Evolutionary conservation across 2,329 filamentous ascomycete genomes (phyloP).

Genomic region (Fusarium lyarnte): DNA sequence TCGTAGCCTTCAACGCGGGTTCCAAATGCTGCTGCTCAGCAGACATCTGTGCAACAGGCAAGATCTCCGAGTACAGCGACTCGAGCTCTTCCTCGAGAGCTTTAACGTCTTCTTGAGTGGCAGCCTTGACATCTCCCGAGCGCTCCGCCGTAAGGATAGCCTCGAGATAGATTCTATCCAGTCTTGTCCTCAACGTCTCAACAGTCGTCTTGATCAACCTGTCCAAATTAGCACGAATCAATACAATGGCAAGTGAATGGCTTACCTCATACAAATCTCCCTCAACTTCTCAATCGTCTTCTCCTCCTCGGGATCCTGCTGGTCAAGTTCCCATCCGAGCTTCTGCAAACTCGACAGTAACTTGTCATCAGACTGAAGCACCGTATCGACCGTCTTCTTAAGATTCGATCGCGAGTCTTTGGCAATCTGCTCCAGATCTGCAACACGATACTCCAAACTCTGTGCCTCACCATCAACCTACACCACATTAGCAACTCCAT

Average conservation of each 20-base stretch:
- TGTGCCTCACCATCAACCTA: slow-evolving; percentile 61
- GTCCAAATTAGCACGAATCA: slow-evolving; percentile 1
- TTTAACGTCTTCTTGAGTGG: slow-evolving; percentile 54
- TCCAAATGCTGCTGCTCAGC: slow-evolving; percentile 73
- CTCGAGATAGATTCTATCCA: slow-evolving; percentile 67
- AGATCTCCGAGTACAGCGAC: slow-evolving; percentile 74
- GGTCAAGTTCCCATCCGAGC: slow-evolving; percentile 68
- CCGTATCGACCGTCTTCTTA: slow-evolving; percentile 58
- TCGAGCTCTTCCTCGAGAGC: slow-evolving; percentile 72
- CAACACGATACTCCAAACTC: slow-evolving; percentile 55
- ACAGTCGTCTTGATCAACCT: slow-evolving; percentile 67
- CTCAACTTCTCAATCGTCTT: slow-evolving; percentile 65
- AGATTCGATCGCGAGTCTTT: slow-evolving; percentile 57
- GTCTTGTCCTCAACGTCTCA: slow-evolving; percentile 62
- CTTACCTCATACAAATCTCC: slow-evolving; percentile 64
- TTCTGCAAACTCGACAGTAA: slow-evolving; percentile 73
- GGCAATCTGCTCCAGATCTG: slow-evolving; percentile 62
- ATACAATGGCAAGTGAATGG: neutral
- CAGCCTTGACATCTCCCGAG: slow-evolving; percentile 40
- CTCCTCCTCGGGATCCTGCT: slow-evolving; percentile 61
- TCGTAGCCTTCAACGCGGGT: slow-evolving; percentile 62
- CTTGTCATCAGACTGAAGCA: slow-evolving; percentile 71
- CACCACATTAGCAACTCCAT: slow-evolving; percentile 1
- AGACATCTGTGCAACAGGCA: slow-evolving; percentile 76
- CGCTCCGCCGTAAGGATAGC: slow-evolving; percentile 48